Percentiles rank a stretch among this genome's conserved stretches.
Conservation (phyloP, 2,329 filamentous ascomycete species). For the Fusarium bulbicola region DNA sequence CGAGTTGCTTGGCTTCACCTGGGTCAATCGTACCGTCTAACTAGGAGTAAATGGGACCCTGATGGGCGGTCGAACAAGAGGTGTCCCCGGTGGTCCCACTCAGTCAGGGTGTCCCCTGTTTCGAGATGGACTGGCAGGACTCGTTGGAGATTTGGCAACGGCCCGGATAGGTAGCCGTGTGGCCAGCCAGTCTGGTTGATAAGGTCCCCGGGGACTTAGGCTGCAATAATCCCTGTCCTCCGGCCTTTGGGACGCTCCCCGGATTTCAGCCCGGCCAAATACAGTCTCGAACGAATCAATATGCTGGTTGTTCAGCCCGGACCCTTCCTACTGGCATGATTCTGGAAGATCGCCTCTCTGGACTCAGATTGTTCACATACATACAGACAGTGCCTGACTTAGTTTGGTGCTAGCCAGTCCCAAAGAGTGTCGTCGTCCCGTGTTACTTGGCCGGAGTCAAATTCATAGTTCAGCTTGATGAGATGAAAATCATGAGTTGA, state of each 20-base stretch:
- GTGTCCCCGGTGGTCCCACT: neutral
- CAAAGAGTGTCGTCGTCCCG: constrained; percentile 23
- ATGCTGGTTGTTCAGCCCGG: constrained; percentile 22
- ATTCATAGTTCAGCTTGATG: constrained; percentile 10
- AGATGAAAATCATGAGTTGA: neutral
- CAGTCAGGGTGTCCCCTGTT: constrained; percentile 24
- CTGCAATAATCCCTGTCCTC: constrained; percentile 40
- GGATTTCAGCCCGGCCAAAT: constrained; percentile 45
- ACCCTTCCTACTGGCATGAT: constrained; percentile 42
- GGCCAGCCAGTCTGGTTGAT: constrained; percentile 44
- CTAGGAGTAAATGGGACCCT: constrained; percentile 35
- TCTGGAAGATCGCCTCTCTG: constrained; percentile 45
- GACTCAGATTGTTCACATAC: constrained; percentile 23
- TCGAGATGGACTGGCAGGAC: constrained; percentile 29
- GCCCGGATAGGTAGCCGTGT: constrained; percentile 50
- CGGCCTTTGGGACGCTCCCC: constrained; percentile 45
- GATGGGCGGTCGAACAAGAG: constrained; percentile 34
- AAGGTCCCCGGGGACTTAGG: constrained; percentile 42
- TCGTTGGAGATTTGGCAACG: constrained; percentile 45
- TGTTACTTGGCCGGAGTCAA: constrained; percentile 15
- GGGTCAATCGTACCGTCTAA: neutral
- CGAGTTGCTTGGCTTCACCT: constrained; percentile 39
- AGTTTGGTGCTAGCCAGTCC: constrained; percentile 27
- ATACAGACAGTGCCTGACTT: constrained; percentile 5
- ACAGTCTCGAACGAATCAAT: constrained; percentile 32